Evolutionary conservation across 306 rosid species (phyloP).

Genomic region (Citrullus amarus): DNA sequence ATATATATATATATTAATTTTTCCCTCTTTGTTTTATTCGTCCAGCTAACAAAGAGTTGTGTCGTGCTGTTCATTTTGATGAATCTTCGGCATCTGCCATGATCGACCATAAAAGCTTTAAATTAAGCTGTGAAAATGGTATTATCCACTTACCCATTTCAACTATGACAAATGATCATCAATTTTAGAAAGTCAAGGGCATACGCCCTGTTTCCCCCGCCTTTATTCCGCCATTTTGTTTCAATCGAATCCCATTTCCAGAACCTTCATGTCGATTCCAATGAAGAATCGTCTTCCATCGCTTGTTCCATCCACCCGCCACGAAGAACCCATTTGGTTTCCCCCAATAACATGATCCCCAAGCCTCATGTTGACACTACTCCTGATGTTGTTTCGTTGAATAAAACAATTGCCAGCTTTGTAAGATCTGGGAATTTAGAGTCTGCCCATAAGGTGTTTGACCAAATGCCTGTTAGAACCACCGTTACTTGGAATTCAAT

Average conservation of each 20-base stretch:
- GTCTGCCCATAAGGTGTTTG: conserved; percentile 47
- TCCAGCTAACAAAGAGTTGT: background rate
- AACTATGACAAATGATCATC: conserved; percentile 19
- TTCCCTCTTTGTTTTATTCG: too few relatives aligned
- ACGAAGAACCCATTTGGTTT: conserved; percentile 15
- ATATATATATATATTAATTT: too few relatives aligned
- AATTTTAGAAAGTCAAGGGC: conserved; percentile 6
- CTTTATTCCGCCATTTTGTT: conserved; percentile 4
- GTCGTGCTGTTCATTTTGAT: background rate
- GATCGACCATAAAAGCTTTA: background rate
- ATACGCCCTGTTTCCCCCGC: background rate
- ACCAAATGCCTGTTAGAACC: conserved; percentile 43
- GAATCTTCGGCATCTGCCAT: background rate
- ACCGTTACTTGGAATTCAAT: conserved; percentile 71
- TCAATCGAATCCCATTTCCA: conserved; percentile 11
- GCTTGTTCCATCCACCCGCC: conserved; percentile 6
- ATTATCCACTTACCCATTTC: background rate
- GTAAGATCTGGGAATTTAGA: conserved; percentile 43
- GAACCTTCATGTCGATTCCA: conserved; percentile 10
- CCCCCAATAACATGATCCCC: conserved; percentile 10
- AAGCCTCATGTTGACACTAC: background rate
- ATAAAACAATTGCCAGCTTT: conserved; percentile 39
- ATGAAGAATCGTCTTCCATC: conserved; percentile 5
- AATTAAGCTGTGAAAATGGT: background rate
- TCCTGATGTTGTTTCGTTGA: conserved; percentile 26